Conservation (phyloP, 805 yeast genomes). For the Saturnispora zaruensis region DNA sequence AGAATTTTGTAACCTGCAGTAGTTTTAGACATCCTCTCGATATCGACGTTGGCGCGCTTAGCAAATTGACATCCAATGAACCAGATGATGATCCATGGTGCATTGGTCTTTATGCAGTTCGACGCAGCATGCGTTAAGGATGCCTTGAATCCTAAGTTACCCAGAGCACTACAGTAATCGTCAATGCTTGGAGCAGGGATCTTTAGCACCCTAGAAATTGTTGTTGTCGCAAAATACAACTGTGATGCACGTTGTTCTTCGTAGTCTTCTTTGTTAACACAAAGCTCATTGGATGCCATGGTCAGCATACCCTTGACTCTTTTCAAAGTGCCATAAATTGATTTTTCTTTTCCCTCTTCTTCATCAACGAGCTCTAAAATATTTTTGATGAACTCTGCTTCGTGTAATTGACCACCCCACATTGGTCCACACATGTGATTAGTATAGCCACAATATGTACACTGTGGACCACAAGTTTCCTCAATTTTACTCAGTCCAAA, state of each 20-base stretch:
- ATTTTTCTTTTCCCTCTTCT: slow-evolving; percentile 31
- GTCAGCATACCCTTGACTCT: slow-evolving; percentile 91
- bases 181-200: slow-evolving; percentile 78
- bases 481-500: slow-evolving; percentile 55
- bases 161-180: slow-evolving; percentile 65
- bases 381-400: slow-evolving; percentile 53
- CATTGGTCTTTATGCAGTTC: slow-evolving; percentile 81
- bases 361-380: slow-evolving; percentile 45
- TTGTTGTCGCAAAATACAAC: slow-evolving; percentile 78
- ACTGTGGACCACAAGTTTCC: slow-evolving; percentile 49
- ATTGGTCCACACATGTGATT: slow-evolving; percentile 90
- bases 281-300: slow-evolving; percentile 65
- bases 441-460: slow-evolving; percentile 61
- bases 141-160: slow-evolving; percentile 73
- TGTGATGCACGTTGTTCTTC: slow-evolving; percentile 36
- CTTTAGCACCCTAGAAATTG: slow-evolving; percentile 64
- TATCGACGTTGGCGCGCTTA: slow-evolving; percentile 33
- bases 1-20: slow-evolving; percentile 54
- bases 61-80: slow-evolving; percentile 61
- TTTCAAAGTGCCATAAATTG: slow-evolving; percentile 65
- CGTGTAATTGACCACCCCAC: slow-evolving; percentile 84
- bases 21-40: slow-evolving; percentile 37
- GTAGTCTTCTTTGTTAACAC: slow-evolving; percentile 8
- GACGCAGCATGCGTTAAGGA: slow-evolving; percentile 86
- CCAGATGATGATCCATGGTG: slow-evolving; percentile 77